These are phyloP conservation scores for Rubia peregrina DNA, from an alignment of 305 asterid species.

Conservation along the genomic window DNA sequence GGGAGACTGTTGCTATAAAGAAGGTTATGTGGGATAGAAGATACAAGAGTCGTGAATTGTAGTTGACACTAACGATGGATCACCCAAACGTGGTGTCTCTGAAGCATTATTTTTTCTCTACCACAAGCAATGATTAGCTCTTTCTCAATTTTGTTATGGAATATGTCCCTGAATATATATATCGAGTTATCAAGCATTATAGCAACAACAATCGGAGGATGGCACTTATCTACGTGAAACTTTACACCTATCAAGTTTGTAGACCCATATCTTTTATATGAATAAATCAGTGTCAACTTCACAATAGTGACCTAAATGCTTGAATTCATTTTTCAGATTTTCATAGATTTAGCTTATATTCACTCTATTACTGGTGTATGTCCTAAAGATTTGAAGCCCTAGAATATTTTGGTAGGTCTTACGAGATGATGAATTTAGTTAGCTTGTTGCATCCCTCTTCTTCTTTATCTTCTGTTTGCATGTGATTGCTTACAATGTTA, in stretches of 20 bases:
- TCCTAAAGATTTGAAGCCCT: conserved; percentile 94
- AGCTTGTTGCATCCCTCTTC: neutral
- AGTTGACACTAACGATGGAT: conserved; percentile 85
- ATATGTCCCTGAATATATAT: conserved; percentile 85
- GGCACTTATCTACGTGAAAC: conserved; percentile 92
- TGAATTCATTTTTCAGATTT: conserved; percentile 43
- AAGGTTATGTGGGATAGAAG: conserved; percentile 93
- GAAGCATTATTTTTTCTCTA: conserved; percentile 86
- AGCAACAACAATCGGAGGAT: conserved; percentile 70
- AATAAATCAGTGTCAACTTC: neutral
- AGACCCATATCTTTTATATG: neutral
- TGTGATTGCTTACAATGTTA: neutral
- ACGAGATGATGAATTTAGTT: neutral
- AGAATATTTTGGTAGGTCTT: conserved; percentile 69
- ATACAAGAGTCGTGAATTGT: conserved; percentile 88
- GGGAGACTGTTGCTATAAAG: conserved; percentile 92
- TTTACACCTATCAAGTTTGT: conserved; percentile 83
- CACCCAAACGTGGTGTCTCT: conserved; percentile 88
- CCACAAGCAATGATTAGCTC: conserved; percentile 75
- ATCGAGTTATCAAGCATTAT: conserved; percentile 63
- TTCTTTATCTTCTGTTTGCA: neutral
- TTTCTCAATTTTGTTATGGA: conserved; percentile 93
- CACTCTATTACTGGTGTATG: conserved; percentile 87
- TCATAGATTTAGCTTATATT: conserved; percentile 94
- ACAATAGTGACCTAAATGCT: conserved; percentile 5